phyloP scores from a whole-genome alignment of 2,329 filamentous ascomycete genomes.

The Aspergillus thermomutatus region DNA sequence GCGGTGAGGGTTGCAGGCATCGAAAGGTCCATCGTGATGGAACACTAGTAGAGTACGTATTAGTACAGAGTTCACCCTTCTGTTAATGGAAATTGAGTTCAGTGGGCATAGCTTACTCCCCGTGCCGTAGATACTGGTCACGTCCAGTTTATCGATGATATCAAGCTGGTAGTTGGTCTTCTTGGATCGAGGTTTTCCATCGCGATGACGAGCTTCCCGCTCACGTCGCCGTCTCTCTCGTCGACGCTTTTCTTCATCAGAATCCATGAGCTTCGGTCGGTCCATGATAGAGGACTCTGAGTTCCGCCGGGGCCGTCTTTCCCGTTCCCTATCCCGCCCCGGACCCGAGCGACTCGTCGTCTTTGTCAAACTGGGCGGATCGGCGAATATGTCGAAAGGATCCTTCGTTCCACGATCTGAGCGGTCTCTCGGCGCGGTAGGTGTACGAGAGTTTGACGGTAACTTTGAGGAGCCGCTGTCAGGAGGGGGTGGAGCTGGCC shows the following conservation, averaged over 20 bases:
- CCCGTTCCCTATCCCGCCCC: conserved; percentile 36
- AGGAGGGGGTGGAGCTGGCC: conserved; percentile 31
- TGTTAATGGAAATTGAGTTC: not conserved
- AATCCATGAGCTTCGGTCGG: conserved; percentile 45
- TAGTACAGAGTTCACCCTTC: not conserved
- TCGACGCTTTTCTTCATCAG: conserved; percentile 50
- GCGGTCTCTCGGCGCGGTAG: conserved; percentile 20
- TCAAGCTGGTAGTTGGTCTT: conserved; percentile 58
- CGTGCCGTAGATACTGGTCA: conserved; percentile 91
- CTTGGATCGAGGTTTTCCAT: conserved; percentile 38
- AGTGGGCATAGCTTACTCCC: conserved; percentile 63
- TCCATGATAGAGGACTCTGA: conserved; percentile 63
- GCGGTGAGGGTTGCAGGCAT: conserved; percentile 90
- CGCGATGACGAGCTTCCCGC: conserved; percentile 44
- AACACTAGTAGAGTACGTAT: conserved; percentile 61
- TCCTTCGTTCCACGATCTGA: conserved; percentile 25
- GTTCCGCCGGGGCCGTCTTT: conserved; percentile 53
- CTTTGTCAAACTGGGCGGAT: conserved; percentile 32
- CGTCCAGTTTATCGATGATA: conserved; percentile 94
- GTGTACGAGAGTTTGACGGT: conserved; percentile 25
- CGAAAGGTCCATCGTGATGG: conserved; percentile 96
- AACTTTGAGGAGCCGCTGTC: conserved; percentile 32
- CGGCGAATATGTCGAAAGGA: conserved; percentile 49
- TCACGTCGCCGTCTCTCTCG: conserved; percentile 49
- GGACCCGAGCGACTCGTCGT: conserved; percentile 23